Evolutionary conservation across 768 basidiomycete genomes (phyloP), one percentile per base, ranked within the genome.

Genomic region (Xerocomus spinulosus): DNA sequence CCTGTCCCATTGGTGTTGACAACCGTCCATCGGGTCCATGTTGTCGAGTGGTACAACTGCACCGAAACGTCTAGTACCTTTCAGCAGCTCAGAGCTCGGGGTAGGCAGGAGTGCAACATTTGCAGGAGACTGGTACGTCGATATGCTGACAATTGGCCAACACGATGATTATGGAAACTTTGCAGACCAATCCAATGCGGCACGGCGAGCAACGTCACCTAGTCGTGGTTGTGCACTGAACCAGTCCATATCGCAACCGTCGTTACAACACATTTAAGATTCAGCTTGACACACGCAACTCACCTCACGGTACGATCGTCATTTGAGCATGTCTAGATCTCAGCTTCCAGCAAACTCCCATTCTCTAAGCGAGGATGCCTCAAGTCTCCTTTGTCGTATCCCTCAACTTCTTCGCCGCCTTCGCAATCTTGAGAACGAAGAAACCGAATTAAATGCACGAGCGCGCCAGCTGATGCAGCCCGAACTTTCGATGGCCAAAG

Each of bases 21-120:
- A 36, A 86, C n/a, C n/a, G n/a, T n/a, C 80, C 71, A 85, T 74
- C 1, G 83, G 83, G 1, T 82, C 83, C 12, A 85, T 70, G 17
- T 69, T 71, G 50, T 85, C 81, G 6, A 84, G 63, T 3, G 70
- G 58, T 28, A 60, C 52, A 9, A 53, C 60, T 18, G 55, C 44
- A 13, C 52, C 51, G 10, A 57, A 4, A 59, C 46, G 30, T 59
- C 49, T 6, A 46, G 36, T 24, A 50, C 46, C 41, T 18, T 53
- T 28, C 35, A 42, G 47, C 10, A 54, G 49, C 23, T 51, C 36
- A 9, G 46, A 17, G 21, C 33, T 35, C 3, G 46, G 55, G 25
- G 46, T 42, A 23, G 44, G 46, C 3, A 59, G 39, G 17, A 59
- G 54, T 32, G 39, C 50, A 29, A 44, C 24, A n/a, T 4, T 39